Evolutionary conservation across 73 alveolate species (phyloP).

Genomic region (Paraurostyla sp.): DNA sequence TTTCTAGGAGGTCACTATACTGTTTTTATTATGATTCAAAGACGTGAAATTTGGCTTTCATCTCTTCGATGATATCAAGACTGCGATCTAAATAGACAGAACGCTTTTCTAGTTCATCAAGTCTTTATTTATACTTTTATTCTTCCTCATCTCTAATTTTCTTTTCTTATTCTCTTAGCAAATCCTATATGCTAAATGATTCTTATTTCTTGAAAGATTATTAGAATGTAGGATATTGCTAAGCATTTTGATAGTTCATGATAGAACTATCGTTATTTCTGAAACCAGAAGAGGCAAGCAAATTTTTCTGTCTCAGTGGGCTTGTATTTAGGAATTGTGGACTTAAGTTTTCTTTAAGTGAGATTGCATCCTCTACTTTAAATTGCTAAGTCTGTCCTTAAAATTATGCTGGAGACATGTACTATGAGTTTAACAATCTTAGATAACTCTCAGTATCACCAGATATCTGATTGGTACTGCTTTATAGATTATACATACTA

Average conservation of each 20-base stretch:
- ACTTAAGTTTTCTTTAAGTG: neutral
- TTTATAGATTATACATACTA: too few relatives aligned
- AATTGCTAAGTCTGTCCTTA: neutral
- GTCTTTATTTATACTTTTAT: neutral
- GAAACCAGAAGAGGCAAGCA: neutral
- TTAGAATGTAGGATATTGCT: neutral
- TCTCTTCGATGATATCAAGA: conserved; percentile 11
- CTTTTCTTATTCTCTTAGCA: neutral
- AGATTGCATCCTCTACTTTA: neutral
- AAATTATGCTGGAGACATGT: too few relatives aligned
- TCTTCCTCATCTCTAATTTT: neutral
- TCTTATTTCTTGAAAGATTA: neutral
- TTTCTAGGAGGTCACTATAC: neutral
- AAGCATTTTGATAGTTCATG: neutral
- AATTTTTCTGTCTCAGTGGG: neutral
- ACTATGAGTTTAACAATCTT: too few relatives aligned
- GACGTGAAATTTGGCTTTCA: neutral
- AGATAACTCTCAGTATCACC: too few relatives aligned
- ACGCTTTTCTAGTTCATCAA: neutral
- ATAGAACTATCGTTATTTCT: neutral
- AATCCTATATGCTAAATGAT: neutral
- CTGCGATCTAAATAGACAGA: conserved; percentile 24
- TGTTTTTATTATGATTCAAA: neutral
- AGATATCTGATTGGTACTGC: too few relatives aligned
- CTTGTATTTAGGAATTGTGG: neutral